Conservation (phyloP, 1,139 yeast species). For the Candida labiduridarum region DNA sequence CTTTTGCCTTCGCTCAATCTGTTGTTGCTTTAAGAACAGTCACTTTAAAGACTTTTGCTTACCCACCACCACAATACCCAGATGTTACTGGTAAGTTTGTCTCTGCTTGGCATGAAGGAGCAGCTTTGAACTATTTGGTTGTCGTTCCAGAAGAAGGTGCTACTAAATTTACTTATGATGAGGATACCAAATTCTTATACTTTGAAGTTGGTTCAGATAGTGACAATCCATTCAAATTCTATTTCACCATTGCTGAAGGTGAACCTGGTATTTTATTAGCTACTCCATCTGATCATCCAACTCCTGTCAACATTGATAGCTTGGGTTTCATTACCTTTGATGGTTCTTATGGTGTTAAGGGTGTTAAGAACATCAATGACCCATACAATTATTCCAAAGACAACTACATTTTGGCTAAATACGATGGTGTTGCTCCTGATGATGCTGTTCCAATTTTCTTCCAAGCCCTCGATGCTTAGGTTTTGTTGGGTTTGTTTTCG, state of each 20-base stretch:
- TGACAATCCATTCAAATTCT: neutral
- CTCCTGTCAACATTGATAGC: neutral
- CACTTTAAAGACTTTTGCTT: conserved; percentile 4
- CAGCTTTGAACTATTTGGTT: conserved; percentile 8
- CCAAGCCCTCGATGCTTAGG: conserved; percentile 8
- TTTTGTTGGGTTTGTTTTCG: too few species aligned
- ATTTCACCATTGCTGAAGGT: conserved; percentile 5
- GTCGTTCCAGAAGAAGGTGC: conserved; percentile 8
- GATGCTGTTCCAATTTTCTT: conserved; percentile 8
- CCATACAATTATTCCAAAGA: conserved; percentile 7
- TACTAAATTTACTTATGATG: conserved; percentile 3
- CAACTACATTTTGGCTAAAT: conserved; percentile 5
- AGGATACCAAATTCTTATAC: conserved; percentile 2
- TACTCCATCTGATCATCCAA: conserved; percentile 3
- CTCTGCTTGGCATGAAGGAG: conserved; percentile 11
- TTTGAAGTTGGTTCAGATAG: conserved; percentile 4
- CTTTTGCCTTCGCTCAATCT: conserved; percentile 2
- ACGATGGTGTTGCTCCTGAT: conserved; percentile 2
- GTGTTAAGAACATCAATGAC: conserved; percentile 6
- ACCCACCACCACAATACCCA: conserved; percentile 8
- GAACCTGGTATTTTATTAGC: conserved; percentile 6
- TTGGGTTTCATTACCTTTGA: conserved; percentile 7
- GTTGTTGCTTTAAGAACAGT: conserved; percentile 1
- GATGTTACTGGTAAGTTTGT: conserved; percentile 7
- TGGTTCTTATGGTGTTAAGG: conserved; percentile 6